These are phyloP conservation scores for Trichophyton rubrum DNA, from an alignment of 2,329 filamentous ascomycete species.

Conservation along the genomic window DNA sequence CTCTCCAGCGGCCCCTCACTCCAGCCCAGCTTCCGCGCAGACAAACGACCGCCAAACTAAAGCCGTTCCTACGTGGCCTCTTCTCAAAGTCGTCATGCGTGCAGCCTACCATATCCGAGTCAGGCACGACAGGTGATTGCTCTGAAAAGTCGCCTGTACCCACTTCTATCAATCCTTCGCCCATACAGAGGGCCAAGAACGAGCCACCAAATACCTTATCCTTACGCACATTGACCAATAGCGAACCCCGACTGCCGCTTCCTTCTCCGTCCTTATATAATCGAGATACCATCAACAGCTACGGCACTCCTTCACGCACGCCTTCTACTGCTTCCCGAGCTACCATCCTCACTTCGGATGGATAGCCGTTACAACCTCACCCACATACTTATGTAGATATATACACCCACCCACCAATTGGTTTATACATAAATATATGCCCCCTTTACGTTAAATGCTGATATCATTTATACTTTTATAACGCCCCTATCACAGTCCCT, in stretches of 20 bases:
- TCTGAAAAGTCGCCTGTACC: neutral
- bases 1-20: neutral
- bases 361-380: neutral
- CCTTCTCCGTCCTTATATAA: neutral
- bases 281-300: neutral
- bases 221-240: neutral
- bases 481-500: neutral
- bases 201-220: neutral
- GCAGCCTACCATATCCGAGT: neutral
- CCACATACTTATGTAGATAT: neutral
- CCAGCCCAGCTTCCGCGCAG: neutral
- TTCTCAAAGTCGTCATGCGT: neutral
- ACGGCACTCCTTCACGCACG: neutral
- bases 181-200: neutral
- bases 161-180: neutral
- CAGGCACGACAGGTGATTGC: neutral
- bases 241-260: slow-evolving; percentile 1
- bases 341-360: neutral
- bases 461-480: neutral
- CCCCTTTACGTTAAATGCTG: neutral
- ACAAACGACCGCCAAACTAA: neutral
- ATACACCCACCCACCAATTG: too few relatives aligned
- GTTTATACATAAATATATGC: too few relatives aligned
- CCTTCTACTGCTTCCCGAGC: neutral
- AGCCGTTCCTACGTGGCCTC: neutral